Evolutionary conservation across 2,329 filamentous ascomycete species (phyloP).

Genomic region (Tolypocladium nubicola): DNA sequence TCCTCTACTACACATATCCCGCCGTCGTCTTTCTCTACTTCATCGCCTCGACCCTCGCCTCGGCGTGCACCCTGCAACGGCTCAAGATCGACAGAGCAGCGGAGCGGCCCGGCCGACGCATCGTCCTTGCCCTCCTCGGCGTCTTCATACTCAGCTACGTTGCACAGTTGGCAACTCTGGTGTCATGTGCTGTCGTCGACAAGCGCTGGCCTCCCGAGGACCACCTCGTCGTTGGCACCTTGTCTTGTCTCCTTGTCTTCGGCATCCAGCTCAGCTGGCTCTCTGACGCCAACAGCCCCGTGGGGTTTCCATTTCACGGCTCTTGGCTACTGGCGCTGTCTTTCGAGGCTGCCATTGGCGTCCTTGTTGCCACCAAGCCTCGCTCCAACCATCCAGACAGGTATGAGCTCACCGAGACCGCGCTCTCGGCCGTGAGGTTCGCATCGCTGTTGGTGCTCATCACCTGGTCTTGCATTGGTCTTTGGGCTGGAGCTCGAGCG

Average conservation of each 20-base stretch:
- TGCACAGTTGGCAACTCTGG: conserved; percentile 32
- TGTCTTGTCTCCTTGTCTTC: conserved; percentile 55
- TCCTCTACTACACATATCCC: conserved; percentile 50
- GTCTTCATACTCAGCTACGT: conserved; percentile 34
- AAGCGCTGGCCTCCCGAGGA: conserved; percentile 32
- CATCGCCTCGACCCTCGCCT: conserved; percentile 35
- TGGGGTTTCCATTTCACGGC: conserved; percentile 55
- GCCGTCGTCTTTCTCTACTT: conserved; percentile 47
- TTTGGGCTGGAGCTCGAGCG: conserved; percentile 17
- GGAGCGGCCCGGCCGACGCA: conserved; percentile 9
- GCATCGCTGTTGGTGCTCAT: conserved; percentile 19
- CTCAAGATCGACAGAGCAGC: conserved; percentile 12
- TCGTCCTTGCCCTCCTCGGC: conserved; percentile 30
- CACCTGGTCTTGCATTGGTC: conserved; percentile 7
- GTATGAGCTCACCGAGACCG: conserved; percentile 14
- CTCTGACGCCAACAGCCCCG: conserved; percentile 34
- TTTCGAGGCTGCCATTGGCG: conserved; percentile 40
- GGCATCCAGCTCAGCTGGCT: conserved; percentile 47
- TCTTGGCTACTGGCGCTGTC: conserved; percentile 48
- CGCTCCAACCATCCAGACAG: conserved; percentile 1
- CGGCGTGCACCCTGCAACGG: conserved; percentile 43
- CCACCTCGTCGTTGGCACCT: conserved; percentile 42
- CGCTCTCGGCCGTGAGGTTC: conserved; percentile 9
- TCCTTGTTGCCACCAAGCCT: conserved; percentile 10
- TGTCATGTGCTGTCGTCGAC: conserved; percentile 21